Percentiles rank a stretch among this genome's conserved stretches.
Evolutionary conservation across 257 asterid species (phyloP).

Genomic region (Fraxinus pennsylvanica): DNA sequence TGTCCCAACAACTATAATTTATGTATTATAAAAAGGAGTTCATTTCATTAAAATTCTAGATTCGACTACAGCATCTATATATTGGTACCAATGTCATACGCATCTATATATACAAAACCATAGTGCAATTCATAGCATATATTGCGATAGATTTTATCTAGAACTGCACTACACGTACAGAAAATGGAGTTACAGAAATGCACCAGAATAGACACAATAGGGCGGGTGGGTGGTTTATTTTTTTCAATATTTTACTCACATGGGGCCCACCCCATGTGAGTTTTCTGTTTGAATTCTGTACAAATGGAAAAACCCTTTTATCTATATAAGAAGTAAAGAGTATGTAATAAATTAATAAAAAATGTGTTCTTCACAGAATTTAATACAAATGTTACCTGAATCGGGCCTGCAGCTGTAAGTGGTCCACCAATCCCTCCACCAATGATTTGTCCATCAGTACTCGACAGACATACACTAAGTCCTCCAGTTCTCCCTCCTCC

Average conservation of each 20-base stretch:
- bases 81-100: background rate
- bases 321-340: background rate
- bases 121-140: background rate
- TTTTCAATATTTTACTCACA: too few relatives aligned
- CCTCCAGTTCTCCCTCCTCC: constrained; percentile 69
- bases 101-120: background rate
- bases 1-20: background rate
- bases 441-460: constrained; percentile 61
- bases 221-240: too few relatives aligned
- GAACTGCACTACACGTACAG: too few relatives aligned
- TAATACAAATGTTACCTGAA: constrained; percentile 41
- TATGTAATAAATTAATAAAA: background rate
- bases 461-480: constrained; percentile 55
- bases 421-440: constrained; percentile 76
- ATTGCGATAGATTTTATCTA: background rate
- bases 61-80: background rate
- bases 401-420: constrained; percentile 61
- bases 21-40: background rate
- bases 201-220: too few relatives aligned
- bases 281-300: too few relatives aligned
- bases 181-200: too few relatives aligned
- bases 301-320: too few relatives aligned
- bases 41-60: background rate
- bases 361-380: background rate
- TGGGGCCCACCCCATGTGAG: too few relatives aligned